These are phyloP conservation scores for Aspergillus texensis DNA, from an alignment of 2,329 filamentous ascomycete genomes.

Conservation along the genomic window DNA sequence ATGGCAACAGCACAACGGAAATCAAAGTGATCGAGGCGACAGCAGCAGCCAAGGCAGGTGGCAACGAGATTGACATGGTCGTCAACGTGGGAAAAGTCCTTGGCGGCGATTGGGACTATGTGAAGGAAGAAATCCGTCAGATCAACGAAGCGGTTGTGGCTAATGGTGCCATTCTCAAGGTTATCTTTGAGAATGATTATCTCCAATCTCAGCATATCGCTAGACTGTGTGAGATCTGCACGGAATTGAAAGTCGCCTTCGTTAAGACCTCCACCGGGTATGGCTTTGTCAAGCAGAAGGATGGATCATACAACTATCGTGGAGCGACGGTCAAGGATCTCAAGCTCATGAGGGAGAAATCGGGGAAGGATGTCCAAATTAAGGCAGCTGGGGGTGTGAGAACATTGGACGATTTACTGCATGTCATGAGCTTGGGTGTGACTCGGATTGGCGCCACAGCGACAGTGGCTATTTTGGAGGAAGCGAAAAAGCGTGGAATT, in stretches of 20 bases:
- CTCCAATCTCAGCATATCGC: conserved; percentile 54
- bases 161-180: conserved; percentile 56
- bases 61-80: conserved; percentile 62
- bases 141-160: conserved; percentile 54
- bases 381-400: conserved; percentile 63
- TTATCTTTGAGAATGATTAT: conserved; percentile 66
- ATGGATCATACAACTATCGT: conserved; percentile 56
- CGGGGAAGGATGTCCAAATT: conserved; percentile 52
- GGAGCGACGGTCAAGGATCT: conserved; percentile 57
- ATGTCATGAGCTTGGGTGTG: conserved; percentile 58
- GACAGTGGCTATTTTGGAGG: conserved; percentile 58
- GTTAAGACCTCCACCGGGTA: conserved; percentile 66
- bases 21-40: conserved; percentile 59
- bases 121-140: conserved; percentile 53
- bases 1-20: conserved; percentile 58
- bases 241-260: conserved; percentile 54
- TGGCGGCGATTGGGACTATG: conserved; percentile 60
- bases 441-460: conserved; percentile 60
- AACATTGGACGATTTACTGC: conserved; percentile 59
- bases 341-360: conserved; percentile 56
- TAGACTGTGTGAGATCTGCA: conserved; percentile 59
- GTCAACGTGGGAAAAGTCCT: conserved; percentile 62
- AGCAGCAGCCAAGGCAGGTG: conserved; percentile 52
- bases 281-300: conserved; percentile 59
- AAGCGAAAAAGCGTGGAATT: conserved; percentile 56